A percentile compares a stretch with the other conserved stretches of the same genome.
phyloP scores from a whole-genome alignment of 768 basidiomycete genomes.

The Sporobolomyces roseus region DNA sequence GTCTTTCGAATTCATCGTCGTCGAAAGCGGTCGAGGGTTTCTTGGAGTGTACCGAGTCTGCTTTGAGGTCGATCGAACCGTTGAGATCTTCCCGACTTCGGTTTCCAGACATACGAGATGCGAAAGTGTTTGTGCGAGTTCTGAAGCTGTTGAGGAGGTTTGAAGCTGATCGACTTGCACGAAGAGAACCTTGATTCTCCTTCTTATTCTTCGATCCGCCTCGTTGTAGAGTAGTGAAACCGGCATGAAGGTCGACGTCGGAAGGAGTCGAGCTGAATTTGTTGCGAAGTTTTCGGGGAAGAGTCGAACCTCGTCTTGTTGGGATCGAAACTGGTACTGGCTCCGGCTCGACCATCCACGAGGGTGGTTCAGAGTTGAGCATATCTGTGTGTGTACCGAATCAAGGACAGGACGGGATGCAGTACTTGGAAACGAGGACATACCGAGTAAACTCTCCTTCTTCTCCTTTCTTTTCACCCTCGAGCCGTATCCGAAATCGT shows the following conservation, averaged over 20 bases:
- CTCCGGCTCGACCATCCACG: background rate
- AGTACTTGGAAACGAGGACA: background rate
- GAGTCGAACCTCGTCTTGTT: background rate
- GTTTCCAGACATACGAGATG: background rate
- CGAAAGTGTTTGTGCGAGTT: background rate
- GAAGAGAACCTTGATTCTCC: background rate
- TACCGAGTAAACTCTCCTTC: constrained; percentile 33
- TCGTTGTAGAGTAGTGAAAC: constrained; percentile 7
- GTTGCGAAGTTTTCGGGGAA: background rate
- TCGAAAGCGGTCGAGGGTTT: background rate
- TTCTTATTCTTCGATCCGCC: background rate
- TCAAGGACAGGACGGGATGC: background rate
- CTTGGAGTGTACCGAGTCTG: background rate
- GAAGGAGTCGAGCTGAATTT: constrained; percentile 1
- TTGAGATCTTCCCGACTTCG: background rate
- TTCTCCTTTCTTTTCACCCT: background rate
- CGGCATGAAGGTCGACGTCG: background rate
- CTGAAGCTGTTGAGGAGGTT: constrained; percentile 21
- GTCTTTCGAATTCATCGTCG: constrained; percentile 6
- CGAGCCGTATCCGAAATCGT: constrained; percentile 33
- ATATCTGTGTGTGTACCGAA: background rate
- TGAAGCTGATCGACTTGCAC: constrained; percentile 1
- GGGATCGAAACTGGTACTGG: background rate
- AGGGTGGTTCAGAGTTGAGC: constrained; percentile 29
- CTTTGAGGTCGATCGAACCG: background rate